A percentile compares a stretch with the other conserved stretches of the same genome.
These are phyloP conservation scores for Teunomyces pallodes DNA, from an alignment of 805 yeast species.

Conservation along the genomic window DNA sequence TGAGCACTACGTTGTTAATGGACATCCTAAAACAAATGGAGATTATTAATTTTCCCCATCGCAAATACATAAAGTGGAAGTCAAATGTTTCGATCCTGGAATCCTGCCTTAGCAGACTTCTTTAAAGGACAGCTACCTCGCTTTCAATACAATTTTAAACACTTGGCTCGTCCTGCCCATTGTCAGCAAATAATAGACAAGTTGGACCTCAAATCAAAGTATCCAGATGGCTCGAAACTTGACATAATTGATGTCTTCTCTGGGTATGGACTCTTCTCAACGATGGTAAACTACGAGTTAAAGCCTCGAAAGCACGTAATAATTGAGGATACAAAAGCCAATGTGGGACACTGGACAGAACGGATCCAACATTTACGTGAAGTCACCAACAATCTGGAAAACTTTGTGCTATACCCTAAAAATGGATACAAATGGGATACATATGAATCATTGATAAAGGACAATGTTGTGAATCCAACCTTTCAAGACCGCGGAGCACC, in stretches of 20 bases:
- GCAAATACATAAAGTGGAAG: background rate
- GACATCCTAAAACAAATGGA: constrained; percentile 19
- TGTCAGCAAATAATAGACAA: constrained; percentile 45
- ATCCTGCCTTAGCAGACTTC: constrained; percentile 25
- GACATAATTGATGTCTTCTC: constrained; percentile 61
- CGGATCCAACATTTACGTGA: constrained; percentile 21
- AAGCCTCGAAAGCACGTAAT: constrained; percentile 64
- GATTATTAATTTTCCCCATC: background rate
- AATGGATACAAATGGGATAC: constrained; percentile 74
- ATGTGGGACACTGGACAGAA: constrained; percentile 26
- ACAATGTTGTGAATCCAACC: constrained; percentile 37
- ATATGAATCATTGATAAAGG: constrained; percentile 46
- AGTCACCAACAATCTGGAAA: constrained; percentile 26
- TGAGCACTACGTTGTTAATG: constrained; percentile 22
- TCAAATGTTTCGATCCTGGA: constrained; percentile 15
- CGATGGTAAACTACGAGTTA: constrained; percentile 57
- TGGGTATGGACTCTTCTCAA: constrained; percentile 59
- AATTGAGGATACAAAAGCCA: constrained; percentile 48
- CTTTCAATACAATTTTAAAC: constrained; percentile 25
- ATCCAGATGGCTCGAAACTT: constrained; percentile 35
- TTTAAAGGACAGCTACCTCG: constrained; percentile 19
- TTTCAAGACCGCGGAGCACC: constrained; percentile 34
- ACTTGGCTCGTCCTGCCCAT: constrained; percentile 17
- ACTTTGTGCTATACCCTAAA: constrained; percentile 28
- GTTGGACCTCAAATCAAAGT: constrained; percentile 39